A percentile compares a stretch with the other conserved stretches of the same genome.
These are phyloP conservation scores for Cornus kousa DNA, from an alignment of 148 eudicot species.

Conservation along the genomic window DNA sequence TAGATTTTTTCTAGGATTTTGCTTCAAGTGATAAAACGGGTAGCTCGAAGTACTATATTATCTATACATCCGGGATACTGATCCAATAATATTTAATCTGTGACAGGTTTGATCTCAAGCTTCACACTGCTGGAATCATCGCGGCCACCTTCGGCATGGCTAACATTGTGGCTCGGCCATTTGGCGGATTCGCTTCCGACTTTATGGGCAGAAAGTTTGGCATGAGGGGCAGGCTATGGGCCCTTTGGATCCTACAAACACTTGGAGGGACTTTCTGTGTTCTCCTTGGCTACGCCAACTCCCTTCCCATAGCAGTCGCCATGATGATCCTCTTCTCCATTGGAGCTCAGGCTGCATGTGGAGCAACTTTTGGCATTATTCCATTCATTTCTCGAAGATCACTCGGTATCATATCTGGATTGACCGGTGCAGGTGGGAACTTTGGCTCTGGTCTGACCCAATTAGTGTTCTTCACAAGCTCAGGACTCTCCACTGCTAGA, in stretches of 20 bases:
- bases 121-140: slow-evolving; percentile 69
- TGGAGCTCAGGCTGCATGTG: slow-evolving; percentile 56
- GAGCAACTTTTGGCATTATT: slow-evolving; percentile 54
- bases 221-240: slow-evolving; percentile 87
- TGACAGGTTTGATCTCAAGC: slow-evolving; percentile 60
- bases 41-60: too few relatives aligned
- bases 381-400: slow-evolving; percentile 57
- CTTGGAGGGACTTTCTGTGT: slow-evolving; percentile 63
- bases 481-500: slow-evolving; percentile 4
- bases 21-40: too few relatives aligned
- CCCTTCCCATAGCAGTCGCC: slow-evolving; percentile 28
- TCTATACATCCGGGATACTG: too few relatives aligned
- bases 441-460: slow-evolving; percentile 54
- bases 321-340: slow-evolving; percentile 47
- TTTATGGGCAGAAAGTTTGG: slow-evolving; percentile 49
- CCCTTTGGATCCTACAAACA: slow-evolving; percentile 75
- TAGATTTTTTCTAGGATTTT: too few relatives aligned
- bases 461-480: slow-evolving; percentile 38
- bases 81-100: not conserved
- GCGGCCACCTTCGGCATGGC: slow-evolving; percentile 84
- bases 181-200: slow-evolving; percentile 71
- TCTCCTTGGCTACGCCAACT: slow-evolving; percentile 44
- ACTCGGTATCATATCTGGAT: slow-evolving; percentile 47
- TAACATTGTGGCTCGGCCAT: slow-evolving; percentile 56
- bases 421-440: slow-evolving; percentile 58